phyloP scores from a whole-genome alignment of 352 stramenopile species.

The Plasmopara viticola region DNA sequence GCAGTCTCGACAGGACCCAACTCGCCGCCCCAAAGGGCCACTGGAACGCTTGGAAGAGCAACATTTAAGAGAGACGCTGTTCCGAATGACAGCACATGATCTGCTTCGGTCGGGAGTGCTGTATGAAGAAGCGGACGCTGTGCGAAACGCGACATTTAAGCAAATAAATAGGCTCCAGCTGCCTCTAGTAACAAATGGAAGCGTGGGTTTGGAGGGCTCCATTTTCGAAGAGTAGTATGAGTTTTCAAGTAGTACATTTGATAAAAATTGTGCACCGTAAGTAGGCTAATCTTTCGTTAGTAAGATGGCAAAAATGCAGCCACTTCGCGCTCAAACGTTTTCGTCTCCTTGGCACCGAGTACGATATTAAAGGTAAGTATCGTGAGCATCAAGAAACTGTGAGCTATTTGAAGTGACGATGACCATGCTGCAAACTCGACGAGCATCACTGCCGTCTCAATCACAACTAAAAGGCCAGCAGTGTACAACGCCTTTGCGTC shows the following conservation, averaged over 20 bases:
- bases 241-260: conserved; percentile 4
- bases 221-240: conserved; percentile 33
- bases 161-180: conserved; percentile 12
- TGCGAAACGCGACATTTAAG: conserved; percentile 20
- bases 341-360: conserved; percentile 23
- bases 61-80: conserved; percentile 41
- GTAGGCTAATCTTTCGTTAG: conserved; percentile 2
- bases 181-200: conserved; percentile 31
- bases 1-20: conserved; percentile 39
- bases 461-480: conserved; percentile 27
- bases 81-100: conserved; percentile 27
- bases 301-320: conserved; percentile 32
- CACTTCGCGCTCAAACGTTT: conserved; percentile 25
- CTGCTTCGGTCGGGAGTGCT: conserved; percentile 35
- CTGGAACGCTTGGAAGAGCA: conserved; percentile 45
- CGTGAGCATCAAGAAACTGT: conserved; percentile 30
- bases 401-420: conserved; percentile 27
- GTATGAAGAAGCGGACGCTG: conserved; percentile 33
- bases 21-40: conserved; percentile 39
- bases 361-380: conserved; percentile 25
- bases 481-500: conserved; percentile 32
- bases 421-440: conserved; percentile 29
- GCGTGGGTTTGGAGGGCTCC: conserved; percentile 41
- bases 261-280: neutral
- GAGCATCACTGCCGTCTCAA: conserved; percentile 37